These are phyloP conservation scores for Teratosphaeria pseudoeucalypti DNA, from an alignment of 2,329 filamentous ascomycete genomes.

Conservation along the genomic window DNA sequence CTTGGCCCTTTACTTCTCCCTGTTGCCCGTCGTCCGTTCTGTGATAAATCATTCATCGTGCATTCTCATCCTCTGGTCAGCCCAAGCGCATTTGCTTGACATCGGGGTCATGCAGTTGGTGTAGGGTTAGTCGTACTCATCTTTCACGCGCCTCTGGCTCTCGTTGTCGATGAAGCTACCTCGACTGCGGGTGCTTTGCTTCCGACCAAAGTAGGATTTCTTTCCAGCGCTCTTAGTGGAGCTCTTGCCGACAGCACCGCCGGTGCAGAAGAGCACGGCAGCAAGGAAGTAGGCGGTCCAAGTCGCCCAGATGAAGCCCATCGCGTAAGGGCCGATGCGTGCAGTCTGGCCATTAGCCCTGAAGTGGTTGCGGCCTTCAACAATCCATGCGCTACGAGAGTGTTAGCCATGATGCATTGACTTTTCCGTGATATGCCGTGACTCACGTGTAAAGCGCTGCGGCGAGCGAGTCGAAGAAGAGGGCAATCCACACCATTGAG, in stretches of 20 bases:
- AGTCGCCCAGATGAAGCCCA: conserved; percentile 68
- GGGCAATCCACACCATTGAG: conserved; percentile 46
- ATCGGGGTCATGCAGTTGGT: background rate
- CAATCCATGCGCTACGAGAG: conserved; percentile 49
- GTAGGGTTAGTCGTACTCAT: conserved; percentile 49
- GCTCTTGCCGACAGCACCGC: conserved; percentile 43
- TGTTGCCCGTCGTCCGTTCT: background rate
- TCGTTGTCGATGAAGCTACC: conserved; percentile 48
- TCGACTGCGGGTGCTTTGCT: conserved; percentile 36
- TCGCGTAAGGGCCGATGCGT: conserved; percentile 55
- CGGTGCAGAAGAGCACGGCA: conserved; percentile 56
- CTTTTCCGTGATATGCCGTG: background rate
- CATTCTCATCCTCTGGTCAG: background rate
- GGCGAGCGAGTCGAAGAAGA: conserved; percentile 59
- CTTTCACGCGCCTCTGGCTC: conserved; percentile 54
- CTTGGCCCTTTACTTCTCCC: background rate
- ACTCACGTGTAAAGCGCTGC: conserved; percentile 68
- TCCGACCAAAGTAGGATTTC: conserved; percentile 39
- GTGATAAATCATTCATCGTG: background rate
- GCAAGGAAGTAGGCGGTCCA: conserved; percentile 57
- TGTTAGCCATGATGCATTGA: conserved; percentile 10
- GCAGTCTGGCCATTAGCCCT: conserved; percentile 45
- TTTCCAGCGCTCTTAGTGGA: conserved; percentile 22
- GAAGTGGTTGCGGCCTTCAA: conserved; percentile 61
- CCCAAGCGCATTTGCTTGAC: background rate